A percentile compares a stretch with the other conserved stretches of the same genome.
phyloP scores from a whole-genome alignment of 2,329 filamentous ascomycete genomes.

The Fusarium begoniae region DNA sequence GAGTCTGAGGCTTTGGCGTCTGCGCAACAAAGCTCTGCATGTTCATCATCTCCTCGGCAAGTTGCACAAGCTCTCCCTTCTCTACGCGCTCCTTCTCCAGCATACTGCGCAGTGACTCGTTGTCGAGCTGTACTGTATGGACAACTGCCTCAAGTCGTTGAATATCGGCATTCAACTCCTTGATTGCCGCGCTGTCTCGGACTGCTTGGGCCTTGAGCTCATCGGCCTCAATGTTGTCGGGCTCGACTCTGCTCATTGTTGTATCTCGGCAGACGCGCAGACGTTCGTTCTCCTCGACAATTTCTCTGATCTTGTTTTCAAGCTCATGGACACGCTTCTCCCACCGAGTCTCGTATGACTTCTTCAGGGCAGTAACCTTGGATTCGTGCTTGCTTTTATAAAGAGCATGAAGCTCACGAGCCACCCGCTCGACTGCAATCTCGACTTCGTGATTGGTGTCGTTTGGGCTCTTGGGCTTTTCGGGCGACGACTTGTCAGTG shows the following conservation, averaged over 20 bases:
- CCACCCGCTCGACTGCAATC: constrained; percentile 86
- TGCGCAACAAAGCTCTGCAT: constrained; percentile 64
- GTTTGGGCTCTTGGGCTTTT: constrained; percentile 48
- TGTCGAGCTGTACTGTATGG: constrained; percentile 73
- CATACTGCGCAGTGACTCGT: constrained; percentile 69
- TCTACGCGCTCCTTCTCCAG: constrained; percentile 81
- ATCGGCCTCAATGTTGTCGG: constrained; percentile 56
- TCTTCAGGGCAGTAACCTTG: constrained; percentile 90
- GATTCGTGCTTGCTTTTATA: constrained; percentile 98
- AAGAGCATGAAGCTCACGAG: constrained; percentile 88
- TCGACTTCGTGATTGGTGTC: constrained; percentile 73
- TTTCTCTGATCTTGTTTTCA: constrained; percentile 74
- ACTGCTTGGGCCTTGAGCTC: constrained; percentile 67
- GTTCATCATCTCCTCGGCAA: constrained; percentile 85
- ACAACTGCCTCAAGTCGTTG: constrained; percentile 80
- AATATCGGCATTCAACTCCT: constrained; percentile 76
- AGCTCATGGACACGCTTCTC: constrained; percentile 88
- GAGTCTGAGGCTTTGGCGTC: constrained; percentile 34
- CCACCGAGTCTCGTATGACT: constrained; percentile 85
- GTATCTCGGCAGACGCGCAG: constrained; percentile 72
- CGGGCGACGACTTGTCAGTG: constrained; percentile 50
- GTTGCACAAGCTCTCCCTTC: constrained; percentile 82
- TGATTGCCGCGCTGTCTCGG: constrained; percentile 72
- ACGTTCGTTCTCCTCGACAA: constrained; percentile 78
- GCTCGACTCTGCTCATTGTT: constrained; percentile 68